These are phyloP conservation scores for Trichoderma endophyticum DNA, from an alignment of 2,329 filamentous ascomycete genomes.

Conservation along the genomic window DNA sequence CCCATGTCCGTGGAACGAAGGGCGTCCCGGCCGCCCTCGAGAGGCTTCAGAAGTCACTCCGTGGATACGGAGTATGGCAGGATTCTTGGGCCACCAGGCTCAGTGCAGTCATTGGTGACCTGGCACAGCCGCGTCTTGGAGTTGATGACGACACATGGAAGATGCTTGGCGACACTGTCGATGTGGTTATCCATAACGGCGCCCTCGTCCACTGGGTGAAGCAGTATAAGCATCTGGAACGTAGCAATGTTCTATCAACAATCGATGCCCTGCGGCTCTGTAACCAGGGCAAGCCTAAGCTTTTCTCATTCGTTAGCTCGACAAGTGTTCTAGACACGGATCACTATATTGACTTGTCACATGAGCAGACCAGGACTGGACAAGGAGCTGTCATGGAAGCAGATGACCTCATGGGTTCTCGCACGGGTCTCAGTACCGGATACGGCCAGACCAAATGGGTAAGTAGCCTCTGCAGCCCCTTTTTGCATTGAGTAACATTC, in stretches of 20 bases:
- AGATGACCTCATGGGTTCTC: constrained; percentile 71
- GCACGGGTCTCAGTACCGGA: constrained; percentile 72
- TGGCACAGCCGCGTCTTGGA: constrained; percentile 70
- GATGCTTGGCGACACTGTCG: constrained; percentile 60
- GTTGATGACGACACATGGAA: constrained; percentile 66
- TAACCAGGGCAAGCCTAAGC: constrained; percentile 72
- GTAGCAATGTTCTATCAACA: constrained; percentile 77
- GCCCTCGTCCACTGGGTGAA: constrained; percentile 79
- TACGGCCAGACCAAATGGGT: constrained; percentile 73
- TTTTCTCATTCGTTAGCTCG: constrained; percentile 74
- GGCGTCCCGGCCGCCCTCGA: constrained; percentile 56
- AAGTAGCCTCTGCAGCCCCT: background rate
- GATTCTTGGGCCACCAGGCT: constrained; percentile 65
- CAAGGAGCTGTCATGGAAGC: constrained; percentile 66
- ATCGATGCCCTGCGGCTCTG: constrained; percentile 75
- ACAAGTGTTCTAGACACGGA: constrained; percentile 76
- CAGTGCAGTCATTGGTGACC: constrained; percentile 67
- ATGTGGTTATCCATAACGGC: constrained; percentile 79
- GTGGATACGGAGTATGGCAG: constrained; percentile 78
- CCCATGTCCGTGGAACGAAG: constrained; percentile 67
- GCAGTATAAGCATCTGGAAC: constrained; percentile 68
- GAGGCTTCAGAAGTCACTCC: constrained; percentile 64
- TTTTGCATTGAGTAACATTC: background rate
- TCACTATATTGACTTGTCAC: constrained; percentile 72
- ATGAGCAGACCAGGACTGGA: constrained; percentile 47